A percentile compares a stretch with the other conserved stretches of the same genome.
These are phyloP conservation scores for Pinguiococcus pyrenoidosus DNA, from an alignment of 108 stramenopile species.

Conservation along the genomic window DNA sequence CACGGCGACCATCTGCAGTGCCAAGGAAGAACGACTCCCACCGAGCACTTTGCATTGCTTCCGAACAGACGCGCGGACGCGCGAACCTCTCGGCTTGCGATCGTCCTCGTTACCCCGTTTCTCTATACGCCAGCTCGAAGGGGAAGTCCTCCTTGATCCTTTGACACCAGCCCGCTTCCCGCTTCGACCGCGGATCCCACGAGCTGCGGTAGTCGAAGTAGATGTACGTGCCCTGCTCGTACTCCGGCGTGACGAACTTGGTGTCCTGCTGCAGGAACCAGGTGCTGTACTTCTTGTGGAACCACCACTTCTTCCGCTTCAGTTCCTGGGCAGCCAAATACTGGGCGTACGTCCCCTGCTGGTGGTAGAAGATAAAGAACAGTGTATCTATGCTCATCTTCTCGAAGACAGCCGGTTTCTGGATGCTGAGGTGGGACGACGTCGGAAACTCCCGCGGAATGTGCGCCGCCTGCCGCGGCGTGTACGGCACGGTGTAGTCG, in stretches of 20 bases:
- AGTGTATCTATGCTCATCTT: conserved; percentile 89
- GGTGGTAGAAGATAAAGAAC: conserved; percentile 98
- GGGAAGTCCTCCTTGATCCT: conserved; percentile 90
- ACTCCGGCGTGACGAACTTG: conserved; percentile 68
- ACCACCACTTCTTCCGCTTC: conserved; percentile 96
- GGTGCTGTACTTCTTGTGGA: conserved; percentile 98
- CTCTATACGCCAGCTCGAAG: no score
- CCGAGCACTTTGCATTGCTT: no score
- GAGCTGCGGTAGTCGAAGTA: conserved; percentile 98
- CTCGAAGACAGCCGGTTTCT: conserved; percentile 82
- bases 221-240: conserved; percentile 97
- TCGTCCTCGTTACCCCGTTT: no score
- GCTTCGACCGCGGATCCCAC: no score
- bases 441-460: conserved; percentile 64
- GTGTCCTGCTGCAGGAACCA: conserved; percentile 95
- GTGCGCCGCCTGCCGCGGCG: conserved; percentile 76
- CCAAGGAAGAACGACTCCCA: no score
- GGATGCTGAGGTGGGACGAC: conserved; percentile 64
- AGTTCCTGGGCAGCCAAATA: conserved; percentile 92
- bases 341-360: conserved; percentile 93
- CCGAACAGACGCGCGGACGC: no score
- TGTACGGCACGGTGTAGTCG: conserved; percentile 49
- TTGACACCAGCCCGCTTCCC: no score
- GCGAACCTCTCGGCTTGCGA: no score
- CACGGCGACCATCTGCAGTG: no score